Conservation (phyloP, 2,329 filamentous ascomycete genomes). For the Didymosphaeria variabile region DNA sequence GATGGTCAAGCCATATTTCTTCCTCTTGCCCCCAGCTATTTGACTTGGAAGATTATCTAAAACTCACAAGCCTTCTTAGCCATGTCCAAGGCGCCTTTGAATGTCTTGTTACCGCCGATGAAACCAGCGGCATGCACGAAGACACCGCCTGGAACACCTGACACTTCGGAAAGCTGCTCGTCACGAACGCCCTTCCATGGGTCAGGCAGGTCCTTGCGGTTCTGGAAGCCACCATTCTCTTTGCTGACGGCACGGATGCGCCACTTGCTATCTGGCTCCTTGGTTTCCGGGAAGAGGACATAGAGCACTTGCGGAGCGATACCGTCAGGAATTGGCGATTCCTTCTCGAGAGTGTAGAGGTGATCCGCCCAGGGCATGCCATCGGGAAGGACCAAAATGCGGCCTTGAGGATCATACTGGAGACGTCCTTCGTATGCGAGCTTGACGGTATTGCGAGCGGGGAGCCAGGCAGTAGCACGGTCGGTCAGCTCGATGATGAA, state of each 20-base stretch:
- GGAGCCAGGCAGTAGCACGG: conserved; percentile 81
- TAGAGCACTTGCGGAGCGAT: conserved; percentile 74
- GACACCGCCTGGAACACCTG: conserved; percentile 76
- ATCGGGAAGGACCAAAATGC: conserved; percentile 80
- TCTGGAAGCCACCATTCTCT: conserved; percentile 85
- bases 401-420: conserved; percentile 75
- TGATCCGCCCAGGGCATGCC: conserved; percentile 97
- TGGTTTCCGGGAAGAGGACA: conserved; percentile 89
- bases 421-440: conserved; percentile 75
- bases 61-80: conserved; percentile 74
- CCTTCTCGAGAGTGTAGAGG: conserved; percentile 83
- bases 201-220: conserved; percentile 89
- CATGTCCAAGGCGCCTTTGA: conserved; percentile 87
- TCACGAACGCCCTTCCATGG: conserved; percentile 92
- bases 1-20: neutral
- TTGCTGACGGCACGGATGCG: conserved; percentile 91
- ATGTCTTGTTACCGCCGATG: conserved; percentile 93
- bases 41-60: conserved; percentile 20
- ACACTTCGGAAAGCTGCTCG: conserved; percentile 78
- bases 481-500: conserved; percentile 84
- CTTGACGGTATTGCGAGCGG: conserved; percentile 81
- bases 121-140: conserved; percentile 96
- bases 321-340: conserved; percentile 51
- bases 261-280: conserved; percentile 82
- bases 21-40: neutral